Conservation (phyloP, 2,329 filamentous ascomycete species). For the Bipolaris cookei region DNA sequence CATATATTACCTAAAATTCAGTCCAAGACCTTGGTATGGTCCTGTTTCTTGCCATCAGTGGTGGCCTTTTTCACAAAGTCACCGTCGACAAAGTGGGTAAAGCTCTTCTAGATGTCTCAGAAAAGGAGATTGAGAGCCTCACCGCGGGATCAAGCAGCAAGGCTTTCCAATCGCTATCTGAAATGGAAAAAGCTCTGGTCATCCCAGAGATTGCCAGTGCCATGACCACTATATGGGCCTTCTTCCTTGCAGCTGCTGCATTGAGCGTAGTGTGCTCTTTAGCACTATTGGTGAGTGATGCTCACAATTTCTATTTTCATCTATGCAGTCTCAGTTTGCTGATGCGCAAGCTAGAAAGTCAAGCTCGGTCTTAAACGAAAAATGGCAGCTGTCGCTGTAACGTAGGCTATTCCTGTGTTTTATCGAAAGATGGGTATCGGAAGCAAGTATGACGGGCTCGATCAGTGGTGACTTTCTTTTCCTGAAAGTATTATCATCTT, state of each 20-base stretch:
- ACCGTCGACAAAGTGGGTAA: not conserved
- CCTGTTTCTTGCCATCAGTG: constrained; percentile 2
- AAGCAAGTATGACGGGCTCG: too few relatives aligned
- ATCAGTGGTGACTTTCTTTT: too few relatives aligned
- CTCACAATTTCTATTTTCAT: too few relatives aligned
- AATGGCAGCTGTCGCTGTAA: too few relatives aligned
- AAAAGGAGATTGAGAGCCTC: not conserved
- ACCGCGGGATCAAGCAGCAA: not conserved
- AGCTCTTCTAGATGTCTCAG: not conserved
- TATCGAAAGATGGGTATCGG: too few relatives aligned
- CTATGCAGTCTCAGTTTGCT: too few relatives aligned
- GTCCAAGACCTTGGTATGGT: constrained; percentile 8
- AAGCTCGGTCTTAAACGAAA: too few relatives aligned
- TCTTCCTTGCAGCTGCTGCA: not conserved
- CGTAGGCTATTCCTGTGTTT: too few relatives aligned
- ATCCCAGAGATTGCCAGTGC: not conserved
- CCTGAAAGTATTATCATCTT: too few relatives aligned
- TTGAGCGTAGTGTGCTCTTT: not conserved
- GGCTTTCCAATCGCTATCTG: not conserved
- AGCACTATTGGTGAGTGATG: not conserved
- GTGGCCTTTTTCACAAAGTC: constrained; percentile 3
- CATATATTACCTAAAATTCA: not conserved
- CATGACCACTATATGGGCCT: not conserved
- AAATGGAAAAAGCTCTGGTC: not conserved
- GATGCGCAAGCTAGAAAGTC: too few relatives aligned